Base-by-base conservation (phyloP, 305 asterid genomes). In the Fraxinus xanthoxyloides region DNA sequence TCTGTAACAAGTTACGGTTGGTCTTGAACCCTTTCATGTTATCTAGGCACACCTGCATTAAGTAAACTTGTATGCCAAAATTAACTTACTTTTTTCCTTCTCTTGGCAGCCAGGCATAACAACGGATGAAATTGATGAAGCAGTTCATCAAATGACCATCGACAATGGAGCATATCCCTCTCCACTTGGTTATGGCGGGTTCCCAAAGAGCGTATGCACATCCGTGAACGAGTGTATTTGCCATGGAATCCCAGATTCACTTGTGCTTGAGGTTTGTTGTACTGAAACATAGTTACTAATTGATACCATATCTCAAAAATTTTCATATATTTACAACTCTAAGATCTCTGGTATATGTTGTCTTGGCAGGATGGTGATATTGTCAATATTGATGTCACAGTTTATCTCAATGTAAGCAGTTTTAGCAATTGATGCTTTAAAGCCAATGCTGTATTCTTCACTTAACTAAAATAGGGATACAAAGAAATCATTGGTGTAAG, bases 161-260 rank as follows among this genome's bases (percentile, higher is more conserved):
- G 94, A 92, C 75, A 93, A 92, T 87, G 97, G 98, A 86, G 97
- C 98, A 76, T 96, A 96, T 88, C 99, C 98, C 51, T 96, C 99
- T 38, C 99, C 99, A 81, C 99, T 94, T 87, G 94, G 97, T 85
- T 96, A 96, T 85, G 98, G 97, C 67, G 98, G 98, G 46, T 96
- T 96, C 87, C 99, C 99, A 4, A 94, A 96, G 92, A 96, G 98
- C 79, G 98, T 96, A 48, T 96, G 99, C 91, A 96, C 99, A 82
- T 96, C 99, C 6, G 97, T 96, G 80, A 96, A 96, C 81, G 98
- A 96, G 89, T 96, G 99, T 90, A 96, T 96, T 89, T 94, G 98
- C 90, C 99, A 96, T 79, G 99, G 99, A 86, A 96, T 96, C 80
- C 99, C 99, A 26, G 99, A 96, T 90, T 96, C 99, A 80, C 95